Evolutionary conservation across 139 green algal species (phyloP).

Genomic region (Chlamydomonas sp.): DNA sequence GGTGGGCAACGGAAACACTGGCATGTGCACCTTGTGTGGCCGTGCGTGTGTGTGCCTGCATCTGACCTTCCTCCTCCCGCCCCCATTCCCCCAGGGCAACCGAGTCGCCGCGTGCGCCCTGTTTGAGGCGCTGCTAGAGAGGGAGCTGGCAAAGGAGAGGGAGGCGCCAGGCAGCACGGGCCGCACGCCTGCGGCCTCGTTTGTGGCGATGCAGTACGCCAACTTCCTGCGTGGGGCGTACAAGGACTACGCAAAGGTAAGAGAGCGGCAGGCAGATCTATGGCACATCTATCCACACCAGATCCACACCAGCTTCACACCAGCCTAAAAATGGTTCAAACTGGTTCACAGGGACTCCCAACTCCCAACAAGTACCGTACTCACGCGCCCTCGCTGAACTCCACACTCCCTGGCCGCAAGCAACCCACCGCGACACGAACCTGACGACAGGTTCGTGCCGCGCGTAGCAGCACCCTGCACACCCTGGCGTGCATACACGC

Average conservation of each 20-base stretch:
- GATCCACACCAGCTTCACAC: too few relatives aligned
- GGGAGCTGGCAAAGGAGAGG: slow-evolving; percentile 40
- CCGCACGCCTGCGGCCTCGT: too few relatives aligned
- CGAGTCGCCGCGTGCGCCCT: slow-evolving; percentile 33
- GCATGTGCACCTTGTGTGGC: too few relatives aligned
- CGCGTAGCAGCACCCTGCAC: too few relatives aligned
- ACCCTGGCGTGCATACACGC: too few relatives aligned
- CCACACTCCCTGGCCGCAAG: background rate
- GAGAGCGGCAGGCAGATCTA: background rate
- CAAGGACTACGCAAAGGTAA: slow-evolving; percentile 14
- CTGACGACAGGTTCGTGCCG: too few relatives aligned
- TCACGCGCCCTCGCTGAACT: background rate
- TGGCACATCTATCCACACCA: too few relatives aligned
- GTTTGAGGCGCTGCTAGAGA: slow-evolving; percentile 41
- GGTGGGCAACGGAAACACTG: too few relatives aligned
- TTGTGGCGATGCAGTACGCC: slow-evolving; percentile 55
- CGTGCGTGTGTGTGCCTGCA: too few relatives aligned
- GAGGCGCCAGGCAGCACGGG: slow-evolving; percentile 15
- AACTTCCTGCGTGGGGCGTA: slow-evolving; percentile 45
- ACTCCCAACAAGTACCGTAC: background rate
- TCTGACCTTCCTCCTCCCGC: too few relatives aligned
- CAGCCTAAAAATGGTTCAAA: background rate
- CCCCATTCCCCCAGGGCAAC: slow-evolving; percentile 40
- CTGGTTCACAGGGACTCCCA: background rate
- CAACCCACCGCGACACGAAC: too few relatives aligned